Conservation (phyloP, 495 filamentous ascomycete genomes). For the Aspergillus homomorphus region DNA sequence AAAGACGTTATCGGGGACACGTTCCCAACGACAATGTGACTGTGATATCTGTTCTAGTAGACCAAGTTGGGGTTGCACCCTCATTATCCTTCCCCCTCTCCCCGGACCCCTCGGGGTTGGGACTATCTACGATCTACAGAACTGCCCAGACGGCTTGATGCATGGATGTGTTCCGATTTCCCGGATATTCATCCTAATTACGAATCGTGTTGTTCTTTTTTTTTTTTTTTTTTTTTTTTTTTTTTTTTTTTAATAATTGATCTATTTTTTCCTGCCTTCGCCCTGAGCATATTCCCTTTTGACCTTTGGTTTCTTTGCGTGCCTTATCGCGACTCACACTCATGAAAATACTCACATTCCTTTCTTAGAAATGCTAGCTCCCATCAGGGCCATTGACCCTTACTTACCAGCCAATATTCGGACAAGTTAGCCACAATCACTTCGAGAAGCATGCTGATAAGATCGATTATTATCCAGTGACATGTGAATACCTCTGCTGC, state of each 20-base stretch:
- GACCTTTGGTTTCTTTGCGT: not conserved
- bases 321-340: no score
- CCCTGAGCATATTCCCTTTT: not conserved
- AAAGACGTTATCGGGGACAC: not conserved
- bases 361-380: not conserved
- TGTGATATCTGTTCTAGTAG: not conserved
- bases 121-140: slow-evolving; percentile 22
- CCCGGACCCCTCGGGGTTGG: slow-evolving; percentile 7
- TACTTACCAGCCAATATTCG: not conserved
- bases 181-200: slow-evolving; percentile 10
- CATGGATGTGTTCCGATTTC: slow-evolving; percentile 18
- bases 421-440: not conserved
- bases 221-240: slow-evolving; percentile 3
- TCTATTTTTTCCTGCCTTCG: not conserved
- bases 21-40: not conserved
- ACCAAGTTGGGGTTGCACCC: not conserved
- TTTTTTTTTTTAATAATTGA: not conserved
- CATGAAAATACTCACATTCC: not conserved
- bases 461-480: not conserved
- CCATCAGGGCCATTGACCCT: not conserved
- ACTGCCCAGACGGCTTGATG: slow-evolving; percentile 21
- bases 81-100: slow-evolving; percentile 3
- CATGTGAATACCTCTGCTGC: not conserved
- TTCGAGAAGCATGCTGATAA: not conserved
- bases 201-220: not conserved